Percentiles rank a stretch among this genome's conserved stretches.
These are phyloP conservation scores for Glaciozyma antarctica DNA, from an alignment of 768 basidiomycete species.

Conservation along the genomic window DNA sequence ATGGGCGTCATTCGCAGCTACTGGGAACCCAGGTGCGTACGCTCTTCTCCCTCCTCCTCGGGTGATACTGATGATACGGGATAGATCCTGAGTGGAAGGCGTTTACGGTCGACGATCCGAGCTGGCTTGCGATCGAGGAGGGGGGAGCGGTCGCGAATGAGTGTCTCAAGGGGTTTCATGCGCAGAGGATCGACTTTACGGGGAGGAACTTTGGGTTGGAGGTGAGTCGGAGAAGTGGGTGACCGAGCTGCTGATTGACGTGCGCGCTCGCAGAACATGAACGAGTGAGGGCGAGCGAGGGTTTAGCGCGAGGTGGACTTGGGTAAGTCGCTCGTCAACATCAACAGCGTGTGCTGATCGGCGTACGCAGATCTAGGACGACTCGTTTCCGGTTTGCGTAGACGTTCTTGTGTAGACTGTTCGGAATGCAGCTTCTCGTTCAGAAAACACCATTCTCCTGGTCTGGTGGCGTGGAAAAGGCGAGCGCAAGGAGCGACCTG, in stretches of 20 bases:
- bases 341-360: no score
- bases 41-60: no score
- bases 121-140: slow-evolving; percentile 14
- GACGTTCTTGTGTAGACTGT: no score
- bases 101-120: background rate
- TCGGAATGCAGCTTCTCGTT: no score
- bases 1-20: slow-evolving; percentile 16
- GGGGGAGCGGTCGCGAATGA: background rate
- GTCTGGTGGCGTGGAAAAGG: no score
- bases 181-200: slow-evolving; percentile 7
- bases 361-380: no score
- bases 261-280: background rate
- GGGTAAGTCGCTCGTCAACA: no score
- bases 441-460: no score
- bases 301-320: no score
- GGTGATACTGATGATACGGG: background rate
- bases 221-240: background rate
- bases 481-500: no score
- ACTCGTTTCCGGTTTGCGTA: no score
- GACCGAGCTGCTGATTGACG: background rate
- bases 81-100: slow-evolving; percentile 16
- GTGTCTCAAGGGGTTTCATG: background rate
- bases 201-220: slow-evolving; percentile 6
- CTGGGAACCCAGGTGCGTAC: slow-evolving; percentile 18
- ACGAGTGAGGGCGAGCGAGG: no score